Evolutionary conservation across 257 asterid genomes (phyloP).

Genomic region (Solanum sejunctum): DNA sequence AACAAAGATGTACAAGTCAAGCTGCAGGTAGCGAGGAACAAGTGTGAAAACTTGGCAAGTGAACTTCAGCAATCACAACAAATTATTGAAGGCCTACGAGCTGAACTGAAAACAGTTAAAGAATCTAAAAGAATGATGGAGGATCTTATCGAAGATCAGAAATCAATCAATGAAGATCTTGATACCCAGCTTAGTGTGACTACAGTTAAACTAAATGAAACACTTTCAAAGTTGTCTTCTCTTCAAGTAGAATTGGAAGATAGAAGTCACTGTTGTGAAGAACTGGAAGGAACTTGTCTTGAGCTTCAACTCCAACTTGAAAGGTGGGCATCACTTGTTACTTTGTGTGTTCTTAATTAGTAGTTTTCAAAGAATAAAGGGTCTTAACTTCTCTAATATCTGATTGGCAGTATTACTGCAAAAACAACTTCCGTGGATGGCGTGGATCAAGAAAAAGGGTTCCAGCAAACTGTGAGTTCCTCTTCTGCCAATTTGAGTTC

Average conservation of each 20-base stretch:
- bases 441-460: slow-evolving; percentile 28
- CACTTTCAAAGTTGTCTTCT: slow-evolving; percentile 44
- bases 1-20: slow-evolving; percentile 13
- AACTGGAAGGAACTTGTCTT: slow-evolving; percentile 62
- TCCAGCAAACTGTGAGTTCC: slow-evolving; percentile 50
- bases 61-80: slow-evolving; percentile 21
- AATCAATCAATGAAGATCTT: slow-evolving; percentile 51
- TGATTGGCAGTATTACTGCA: slow-evolving; percentile 22
- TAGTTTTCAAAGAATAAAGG: not conserved
- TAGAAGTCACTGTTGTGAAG: slow-evolving; percentile 51
- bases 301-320: slow-evolving; percentile 89
- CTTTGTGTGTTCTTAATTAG: not conserved
- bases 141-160: slow-evolving; percentile 59
- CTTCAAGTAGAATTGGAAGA: slow-evolving; percentile 60
- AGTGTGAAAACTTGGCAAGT: slow-evolving; percentile 11
- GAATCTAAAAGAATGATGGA: slow-evolving; percentile 40
- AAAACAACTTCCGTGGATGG: slow-evolving; percentile 16
- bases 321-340: slow-evolving; percentile 27
- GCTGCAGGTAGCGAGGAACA: slow-evolving; percentile 13
- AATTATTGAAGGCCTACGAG: slow-evolving; percentile 10
- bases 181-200: slow-evolving; percentile 53
- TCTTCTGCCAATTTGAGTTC: not conserved
- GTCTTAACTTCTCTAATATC: not conserved
- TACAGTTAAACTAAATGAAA: slow-evolving; percentile 31
- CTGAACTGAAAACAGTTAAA: slow-evolving; percentile 26